Evolutionary conservation across 495 filamentous ascomycete genomes (phyloP).

Genomic region (Clavariopsis aquatica): DNA sequence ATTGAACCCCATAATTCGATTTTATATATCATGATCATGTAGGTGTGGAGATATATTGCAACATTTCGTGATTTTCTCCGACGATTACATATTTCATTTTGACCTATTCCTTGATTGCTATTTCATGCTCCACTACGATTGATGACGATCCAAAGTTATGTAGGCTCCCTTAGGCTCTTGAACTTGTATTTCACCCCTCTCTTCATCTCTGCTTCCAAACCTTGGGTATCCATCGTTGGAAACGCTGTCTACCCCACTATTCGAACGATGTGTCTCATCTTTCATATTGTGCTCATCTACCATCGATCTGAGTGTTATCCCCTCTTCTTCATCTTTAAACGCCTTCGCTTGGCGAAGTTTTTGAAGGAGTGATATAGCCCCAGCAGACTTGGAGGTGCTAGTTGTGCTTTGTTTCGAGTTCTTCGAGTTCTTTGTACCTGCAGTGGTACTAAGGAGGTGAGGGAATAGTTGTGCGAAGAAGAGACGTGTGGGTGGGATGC

Average conservation of each 20-base stretch:
- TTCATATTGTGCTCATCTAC: not conserved
- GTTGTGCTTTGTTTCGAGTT: not conserved
- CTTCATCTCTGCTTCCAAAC: not conserved
- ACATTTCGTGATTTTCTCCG: too few relatives aligned
- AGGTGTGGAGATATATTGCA: too few relatives aligned
- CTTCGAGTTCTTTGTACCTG: not conserved
- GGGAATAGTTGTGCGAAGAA: not conserved
- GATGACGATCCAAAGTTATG: not conserved
- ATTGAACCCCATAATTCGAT: too few relatives aligned
- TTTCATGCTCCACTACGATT: not conserved
- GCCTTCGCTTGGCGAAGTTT: not conserved
- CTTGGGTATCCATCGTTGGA: not conserved
- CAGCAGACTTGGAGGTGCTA: not conserved
- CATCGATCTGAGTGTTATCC: not conserved
- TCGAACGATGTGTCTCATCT: not conserved
- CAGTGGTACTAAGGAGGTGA: not conserved
- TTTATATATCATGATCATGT: too few relatives aligned
- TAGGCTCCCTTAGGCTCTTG: not conserved
- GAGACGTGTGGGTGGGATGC: not conserved
- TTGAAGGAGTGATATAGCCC: not conserved
- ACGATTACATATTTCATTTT: not conserved
- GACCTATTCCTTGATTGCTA: not conserved
- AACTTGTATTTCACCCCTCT: not conserved
- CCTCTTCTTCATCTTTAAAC: not conserved
- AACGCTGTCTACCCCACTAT: not conserved